Base-by-base conservation (phyloP, 345 rosid species). In the Populus davidiana region DNA sequence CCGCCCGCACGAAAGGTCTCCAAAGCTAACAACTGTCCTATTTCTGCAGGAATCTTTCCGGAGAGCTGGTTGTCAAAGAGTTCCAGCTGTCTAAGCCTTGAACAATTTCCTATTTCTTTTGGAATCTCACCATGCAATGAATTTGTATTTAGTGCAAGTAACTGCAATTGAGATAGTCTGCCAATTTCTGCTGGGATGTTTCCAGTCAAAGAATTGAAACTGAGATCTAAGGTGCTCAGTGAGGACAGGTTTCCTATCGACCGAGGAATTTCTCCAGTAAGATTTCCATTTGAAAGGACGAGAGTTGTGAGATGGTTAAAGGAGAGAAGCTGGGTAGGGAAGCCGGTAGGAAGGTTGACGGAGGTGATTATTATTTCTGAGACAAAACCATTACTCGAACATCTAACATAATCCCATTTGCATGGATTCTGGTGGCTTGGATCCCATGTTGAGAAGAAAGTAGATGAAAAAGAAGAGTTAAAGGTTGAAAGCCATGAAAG, bases 401-500 rank as follows among this genome's bases (percentile, higher is more conserved):
- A 91, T 36, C 63, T 75, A 43, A 89, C 77, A 67, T 85, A 89
- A 47, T 86, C 87, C 96, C 93, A 91, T 67, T 47, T 81, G 88
- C 93, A 89, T 47, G 96, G 96, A 78, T 80, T 83, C 12, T 69
- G 85, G 87, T 88, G 87, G 77, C 63, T 44, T 38, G 81, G 83
- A 79, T 91, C 82, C 96, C 96, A 91, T 31, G 93, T 87, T 69
- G 95, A 80, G 89, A 89, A 89, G 78, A 85, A 83, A 64, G 80
- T 38, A 31, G 91, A 61, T 5, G 95, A 82, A 14, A 83, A 72
- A 14, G 91, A 85, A 71, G 90, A 85, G 78, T 86, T 82, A 80
- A 88, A 87, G 27, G 88, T 80, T 50, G 93, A 82, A 75, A 91
- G 90, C 96, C 95, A 91, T 79, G 95, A 89, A 74, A 88, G 90